phyloP scores from a whole-genome alignment of 2,329 filamentous ascomycete species.

The Cladosporium velox region DNA sequence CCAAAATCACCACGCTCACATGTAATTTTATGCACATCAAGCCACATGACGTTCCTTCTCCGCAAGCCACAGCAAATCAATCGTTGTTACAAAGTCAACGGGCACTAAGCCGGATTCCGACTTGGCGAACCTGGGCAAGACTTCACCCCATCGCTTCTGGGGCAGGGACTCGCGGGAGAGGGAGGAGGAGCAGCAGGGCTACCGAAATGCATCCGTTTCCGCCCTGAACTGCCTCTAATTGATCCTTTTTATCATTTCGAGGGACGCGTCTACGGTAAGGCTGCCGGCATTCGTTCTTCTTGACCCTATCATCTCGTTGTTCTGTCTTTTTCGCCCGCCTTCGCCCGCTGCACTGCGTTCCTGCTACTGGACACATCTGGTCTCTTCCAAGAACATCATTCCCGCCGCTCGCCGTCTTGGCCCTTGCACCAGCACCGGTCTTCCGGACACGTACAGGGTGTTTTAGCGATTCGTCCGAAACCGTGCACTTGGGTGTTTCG shows the following conservation, averaged over 20 bases:
- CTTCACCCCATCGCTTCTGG: not conserved
- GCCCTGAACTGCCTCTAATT: not conserved
- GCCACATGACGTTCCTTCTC: conserved; percentile 4
- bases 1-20: not conserved
- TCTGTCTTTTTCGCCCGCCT: not conserved
- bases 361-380: not conserved
- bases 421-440: not conserved
- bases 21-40: not conserved
- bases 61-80: not conserved
- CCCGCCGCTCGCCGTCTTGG: conserved; percentile 2
- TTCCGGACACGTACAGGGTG: not conserved
- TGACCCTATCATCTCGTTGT: not conserved
- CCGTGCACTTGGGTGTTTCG: not conserved
- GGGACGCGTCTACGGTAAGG: conserved; percentile 6
- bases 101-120: not conserved
- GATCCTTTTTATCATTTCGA: not conserved
- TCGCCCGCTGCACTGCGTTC: not conserved
- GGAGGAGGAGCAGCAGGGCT: not conserved
- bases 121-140: not conserved
- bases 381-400: not conserved
- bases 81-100: not conserved
- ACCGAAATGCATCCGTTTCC: conserved; percentile 3
- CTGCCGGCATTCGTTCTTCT: not conserved
- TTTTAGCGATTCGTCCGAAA: not conserved
- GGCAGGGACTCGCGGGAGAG: conserved; percentile 8